These are phyloP conservation scores for Lepiota venenata DNA, from an alignment of 768 basidiomycete species.

Conservation along the genomic window DNA sequence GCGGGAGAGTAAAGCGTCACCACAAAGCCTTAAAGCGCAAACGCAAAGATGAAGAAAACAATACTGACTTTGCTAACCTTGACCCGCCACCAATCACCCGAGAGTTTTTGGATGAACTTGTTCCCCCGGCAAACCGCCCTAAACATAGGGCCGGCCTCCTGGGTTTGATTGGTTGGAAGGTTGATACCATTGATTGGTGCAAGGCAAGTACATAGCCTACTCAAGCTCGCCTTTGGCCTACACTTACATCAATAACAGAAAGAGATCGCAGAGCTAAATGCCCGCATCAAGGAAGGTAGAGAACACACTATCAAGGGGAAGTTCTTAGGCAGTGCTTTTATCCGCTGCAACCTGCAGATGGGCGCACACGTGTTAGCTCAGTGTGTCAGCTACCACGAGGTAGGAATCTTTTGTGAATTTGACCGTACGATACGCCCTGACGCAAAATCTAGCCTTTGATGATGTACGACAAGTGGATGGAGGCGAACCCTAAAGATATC, in stretches of 20 bases:
- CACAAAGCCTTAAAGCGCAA: conserved; percentile 26
- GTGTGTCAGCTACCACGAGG: conserved; percentile 50
- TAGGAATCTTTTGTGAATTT: conserved; percentile 18
- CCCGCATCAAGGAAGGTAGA: conserved; percentile 37
- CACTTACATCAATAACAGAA: conserved; percentile 26
- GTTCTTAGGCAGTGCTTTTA: conserved; percentile 55
- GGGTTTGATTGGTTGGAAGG: conserved; percentile 53
- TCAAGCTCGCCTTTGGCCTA: not conserved
- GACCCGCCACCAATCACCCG: conserved; percentile 22
- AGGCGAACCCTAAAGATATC: conserved; percentile 49
- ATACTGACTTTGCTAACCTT: conserved; percentile 11
- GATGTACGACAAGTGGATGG: conserved; percentile 64
- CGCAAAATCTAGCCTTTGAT: conserved; percentile 35
- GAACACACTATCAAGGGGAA: conserved; percentile 36
- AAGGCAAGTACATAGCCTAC: conserved; percentile 31
- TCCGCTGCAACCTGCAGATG: conserved; percentile 68
- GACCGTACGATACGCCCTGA: not conserved
- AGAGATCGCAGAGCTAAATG: conserved; percentile 48
- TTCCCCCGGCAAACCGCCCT: conserved; percentile 47
- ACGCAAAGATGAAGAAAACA: conserved; percentile 26
- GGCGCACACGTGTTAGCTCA: conserved; percentile 72
- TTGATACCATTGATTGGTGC: conserved; percentile 66
- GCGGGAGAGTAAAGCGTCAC: conserved; percentile 32
- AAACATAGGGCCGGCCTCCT: conserved; percentile 47
- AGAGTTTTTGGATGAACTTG: conserved; percentile 47